Evolutionary conservation across 352 stramenopile genomes (phyloP).

Genomic region (Globisporangium acanthophoron): DNA sequence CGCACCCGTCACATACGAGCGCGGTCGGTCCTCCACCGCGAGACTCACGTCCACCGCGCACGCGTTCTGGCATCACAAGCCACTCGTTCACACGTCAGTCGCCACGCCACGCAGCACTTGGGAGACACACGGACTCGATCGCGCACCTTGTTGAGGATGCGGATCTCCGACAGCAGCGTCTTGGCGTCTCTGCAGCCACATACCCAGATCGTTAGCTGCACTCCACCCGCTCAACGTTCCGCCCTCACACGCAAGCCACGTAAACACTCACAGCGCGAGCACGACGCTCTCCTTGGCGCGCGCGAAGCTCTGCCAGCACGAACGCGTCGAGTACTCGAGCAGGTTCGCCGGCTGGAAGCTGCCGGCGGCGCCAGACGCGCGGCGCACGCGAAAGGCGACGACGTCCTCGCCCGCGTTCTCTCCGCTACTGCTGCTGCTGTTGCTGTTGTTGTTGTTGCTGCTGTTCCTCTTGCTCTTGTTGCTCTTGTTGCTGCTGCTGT

Average conservation of each 20-base stretch:
- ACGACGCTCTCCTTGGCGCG: slow-evolving; percentile 43
- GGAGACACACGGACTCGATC: not conserved
- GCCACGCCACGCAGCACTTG: not conserved
- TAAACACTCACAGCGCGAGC: slow-evolving; percentile 34
- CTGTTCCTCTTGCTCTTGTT: not conserved
- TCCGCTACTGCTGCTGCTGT: no score
- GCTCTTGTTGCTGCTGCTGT: not conserved
- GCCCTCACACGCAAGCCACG: no score
- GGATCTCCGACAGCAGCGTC: slow-evolving; percentile 62
- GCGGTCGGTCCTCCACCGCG: slow-evolving; percentile 55
- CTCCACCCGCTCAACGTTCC: no score
- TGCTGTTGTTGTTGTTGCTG: no score
- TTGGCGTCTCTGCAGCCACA: slow-evolving; percentile 35
- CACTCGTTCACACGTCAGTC: not conserved
- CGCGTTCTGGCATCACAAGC: slow-evolving; percentile 35
- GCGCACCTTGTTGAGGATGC: slow-evolving; percentile 64
- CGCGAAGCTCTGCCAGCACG: slow-evolving; percentile 63
- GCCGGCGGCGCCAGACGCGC: slow-evolving; percentile 26
- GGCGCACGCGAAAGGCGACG: slow-evolving; percentile 35
- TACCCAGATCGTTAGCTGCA: not conserved
- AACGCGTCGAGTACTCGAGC: slow-evolving; percentile 41
- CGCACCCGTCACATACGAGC: slow-evolving; percentile 53
- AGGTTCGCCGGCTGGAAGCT: slow-evolving; percentile 31
- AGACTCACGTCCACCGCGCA: slow-evolving; percentile 59
- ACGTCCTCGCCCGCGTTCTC: not conserved